Conservation (phyloP, 768 basidiomycete genomes). For the Mycena galopus region DNA sequence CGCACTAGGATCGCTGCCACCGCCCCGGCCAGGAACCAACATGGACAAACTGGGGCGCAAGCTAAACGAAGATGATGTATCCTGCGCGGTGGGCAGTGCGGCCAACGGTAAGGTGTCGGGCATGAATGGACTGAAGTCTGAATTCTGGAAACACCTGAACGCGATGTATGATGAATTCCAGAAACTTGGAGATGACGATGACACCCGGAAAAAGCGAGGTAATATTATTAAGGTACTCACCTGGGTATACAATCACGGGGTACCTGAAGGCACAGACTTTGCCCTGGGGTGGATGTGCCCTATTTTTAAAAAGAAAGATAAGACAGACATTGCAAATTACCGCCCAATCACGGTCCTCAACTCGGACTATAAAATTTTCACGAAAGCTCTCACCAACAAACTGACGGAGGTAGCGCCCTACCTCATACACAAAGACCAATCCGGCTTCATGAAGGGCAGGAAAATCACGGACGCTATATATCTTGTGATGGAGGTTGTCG, state of each 20-base stretch:
- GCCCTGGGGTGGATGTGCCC: constrained; percentile 19
- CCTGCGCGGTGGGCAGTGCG: not conserved
- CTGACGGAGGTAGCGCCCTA: not conserved
- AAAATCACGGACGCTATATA: constrained; percentile 40
- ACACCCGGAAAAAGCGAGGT: not conserved
- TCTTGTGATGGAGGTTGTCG: constrained; percentile 31
- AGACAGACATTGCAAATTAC: constrained; percentile 3
- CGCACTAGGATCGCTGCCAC: not conserved
- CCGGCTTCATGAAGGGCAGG: constrained; percentile 42
- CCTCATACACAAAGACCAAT: constrained; percentile 14
- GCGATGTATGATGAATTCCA: not conserved
- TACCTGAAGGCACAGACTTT: not conserved
- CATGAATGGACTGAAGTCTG: constrained; percentile 8
- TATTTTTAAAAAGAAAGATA: constrained; percentile 8
- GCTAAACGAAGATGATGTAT: not conserved
- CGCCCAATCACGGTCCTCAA: constrained; percentile 9
- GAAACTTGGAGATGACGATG: not conserved
- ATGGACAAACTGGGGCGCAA: not conserved
- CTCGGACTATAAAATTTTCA: constrained; percentile 26
- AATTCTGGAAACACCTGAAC: constrained; percentile 14
- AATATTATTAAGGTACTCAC: constrained; percentile 7
- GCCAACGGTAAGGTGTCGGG: not conserved
- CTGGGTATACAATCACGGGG: not conserved
- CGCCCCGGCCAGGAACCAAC: not conserved
- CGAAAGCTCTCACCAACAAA: constrained; percentile 16